phyloP scores from a whole-genome alignment of 2,329 filamentous ascomycete genomes.

The Hypoxylon sp. region DNA sequence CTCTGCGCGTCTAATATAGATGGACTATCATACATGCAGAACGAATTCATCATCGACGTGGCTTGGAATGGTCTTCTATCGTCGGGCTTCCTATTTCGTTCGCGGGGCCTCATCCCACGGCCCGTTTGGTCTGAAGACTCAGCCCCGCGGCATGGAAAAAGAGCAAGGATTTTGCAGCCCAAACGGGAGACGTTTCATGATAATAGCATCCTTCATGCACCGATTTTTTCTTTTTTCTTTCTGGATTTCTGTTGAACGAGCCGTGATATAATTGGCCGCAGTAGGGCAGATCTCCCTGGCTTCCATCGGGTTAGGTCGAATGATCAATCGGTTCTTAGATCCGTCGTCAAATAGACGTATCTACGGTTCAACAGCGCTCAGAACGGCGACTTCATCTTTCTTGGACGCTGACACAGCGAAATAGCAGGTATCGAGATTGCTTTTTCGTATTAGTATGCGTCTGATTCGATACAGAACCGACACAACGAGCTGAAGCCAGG shows the following conservation, averaged over 20 bases:
- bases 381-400: neutral
- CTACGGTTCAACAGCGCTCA: neutral
- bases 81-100: conserved; percentile 9
- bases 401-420: neutral
- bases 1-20: neutral
- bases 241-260: conserved; percentile 8
- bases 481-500: conserved; percentile 5
- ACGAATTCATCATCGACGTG: conserved; percentile 6
- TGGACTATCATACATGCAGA: neutral
- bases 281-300: conserved; percentile 17
- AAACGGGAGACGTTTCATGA: conserved; percentile 39
- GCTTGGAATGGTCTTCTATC: neutral
- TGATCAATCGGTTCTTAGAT: neutral
- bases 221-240: conserved; percentile 8
- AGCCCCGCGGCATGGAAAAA: neutral
- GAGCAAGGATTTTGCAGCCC: conserved; percentile 26
- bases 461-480: conserved; percentile 8
- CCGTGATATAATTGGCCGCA: neutral
- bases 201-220: conserved; percentile 29
- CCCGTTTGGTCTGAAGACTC: conserved; percentile 2
- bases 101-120: neutral
- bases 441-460: neutral
- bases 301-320: conserved; percentile 1
- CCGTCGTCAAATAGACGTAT: neutral
- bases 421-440: neutral